Percentiles rank a stretch among this genome's conserved stretches.
Evolutionary conservation across 2,329 filamentous ascomycete genomes (phyloP).

Genomic region (Cryphonectria carpinicola): DNA sequence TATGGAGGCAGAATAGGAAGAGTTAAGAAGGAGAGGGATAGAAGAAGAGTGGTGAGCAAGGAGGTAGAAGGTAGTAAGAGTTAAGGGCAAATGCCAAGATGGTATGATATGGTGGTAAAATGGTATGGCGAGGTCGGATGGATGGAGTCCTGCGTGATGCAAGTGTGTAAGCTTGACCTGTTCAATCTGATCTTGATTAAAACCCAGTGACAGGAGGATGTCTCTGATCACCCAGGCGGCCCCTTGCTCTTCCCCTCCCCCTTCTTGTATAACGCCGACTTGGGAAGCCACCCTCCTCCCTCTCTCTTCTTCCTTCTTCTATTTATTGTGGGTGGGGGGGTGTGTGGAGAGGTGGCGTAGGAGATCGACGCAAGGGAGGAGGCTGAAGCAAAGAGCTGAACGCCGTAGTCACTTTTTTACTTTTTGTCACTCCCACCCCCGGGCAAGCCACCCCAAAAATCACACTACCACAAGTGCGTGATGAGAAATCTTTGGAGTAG

Average conservation of each 20-base stretch:
- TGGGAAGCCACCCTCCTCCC: conserved; percentile 1
- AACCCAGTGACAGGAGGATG: conserved; percentile 20
- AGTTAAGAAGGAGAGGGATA: background rate
- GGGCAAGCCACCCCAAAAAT: conserved; percentile 21
- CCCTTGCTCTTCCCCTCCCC: conserved; percentile 22
- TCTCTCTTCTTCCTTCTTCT: background rate
- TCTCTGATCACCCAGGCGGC: conserved; percentile 18
- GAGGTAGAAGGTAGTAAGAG: background rate
- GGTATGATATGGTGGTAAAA: background rate
- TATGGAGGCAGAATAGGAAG: no score
- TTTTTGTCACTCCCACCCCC: conserved; percentile 16
- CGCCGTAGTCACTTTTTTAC: conserved; percentile 19
- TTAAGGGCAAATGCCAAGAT: background rate
- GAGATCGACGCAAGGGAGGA: conserved; percentile 21
- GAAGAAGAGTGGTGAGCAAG: background rate
- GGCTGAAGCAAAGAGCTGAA: conserved; percentile 24
- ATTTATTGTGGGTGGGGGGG: background rate
- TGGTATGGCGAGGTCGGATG: background rate
- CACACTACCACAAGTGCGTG: conserved; percentile 12
- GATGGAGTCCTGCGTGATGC: conserved; percentile 29
- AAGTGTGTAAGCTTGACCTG: conserved; percentile 27
- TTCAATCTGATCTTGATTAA: conserved; percentile 24
- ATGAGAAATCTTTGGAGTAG: background rate
- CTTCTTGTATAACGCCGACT: conserved; percentile 19
- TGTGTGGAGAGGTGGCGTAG: background rate